A percentile compares a stretch with the other conserved stretches of the same genome.
phyloP scores from a whole-genome alignment of 1,284 basidiomycete species.

The Vanrija pseudolonga region DNA sequence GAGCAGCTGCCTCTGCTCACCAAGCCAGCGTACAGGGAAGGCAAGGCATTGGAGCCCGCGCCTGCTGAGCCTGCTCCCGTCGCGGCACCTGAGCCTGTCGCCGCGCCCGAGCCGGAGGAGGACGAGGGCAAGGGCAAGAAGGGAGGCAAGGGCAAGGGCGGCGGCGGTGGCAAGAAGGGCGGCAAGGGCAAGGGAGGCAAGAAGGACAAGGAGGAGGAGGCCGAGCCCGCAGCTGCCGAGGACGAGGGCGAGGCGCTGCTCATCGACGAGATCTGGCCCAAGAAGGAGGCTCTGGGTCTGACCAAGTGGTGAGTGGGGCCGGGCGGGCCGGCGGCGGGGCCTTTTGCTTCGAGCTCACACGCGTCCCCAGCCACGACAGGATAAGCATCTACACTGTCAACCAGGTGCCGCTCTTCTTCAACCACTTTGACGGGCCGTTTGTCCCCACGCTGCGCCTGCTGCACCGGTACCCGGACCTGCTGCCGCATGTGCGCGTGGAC shows the following conservation, averaged over 20 bases:
- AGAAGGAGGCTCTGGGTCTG: slow-evolving; percentile 89
- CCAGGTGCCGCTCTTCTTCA: slow-evolving; percentile 86
- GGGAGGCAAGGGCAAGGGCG: slow-evolving; percentile 5
- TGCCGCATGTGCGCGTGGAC: slow-evolving; percentile 87
- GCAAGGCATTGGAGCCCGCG: slow-evolving; percentile 4
- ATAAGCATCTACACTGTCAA: slow-evolving; percentile 87
- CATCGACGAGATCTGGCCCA: slow-evolving; percentile 93
- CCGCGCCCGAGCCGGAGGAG: slow-evolving; percentile 6
- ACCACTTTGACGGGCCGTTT: slow-evolving; percentile 93
- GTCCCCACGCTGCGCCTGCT: slow-evolving; percentile 82
- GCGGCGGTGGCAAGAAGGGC: slow-evolving; percentile 10
- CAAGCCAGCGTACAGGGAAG: slow-evolving; percentile 33
- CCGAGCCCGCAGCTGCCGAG: slow-evolving; percentile 47
- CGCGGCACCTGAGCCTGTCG: slow-evolving; percentile 6
- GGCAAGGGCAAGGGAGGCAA: slow-evolving; percentile 44
- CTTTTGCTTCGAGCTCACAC: slow-evolving; percentile 5
- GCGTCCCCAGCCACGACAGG: slow-evolving; percentile 74
- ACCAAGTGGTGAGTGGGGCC: slow-evolving; percentile 80
- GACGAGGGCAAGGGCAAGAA: slow-evolving; percentile 20
- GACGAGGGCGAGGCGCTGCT: slow-evolving; percentile 53
- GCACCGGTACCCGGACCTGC: slow-evolving; percentile 87
- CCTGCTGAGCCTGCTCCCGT: slow-evolving; percentile 4
- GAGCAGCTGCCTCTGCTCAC: slow-evolving; percentile 74
- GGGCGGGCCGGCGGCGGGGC: not conserved
- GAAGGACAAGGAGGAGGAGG: slow-evolving; percentile 26